These are phyloP conservation scores for Canavalia ensiformis DNA, from an alignment of 306 rosid species.

Conservation along the genomic window DNA sequence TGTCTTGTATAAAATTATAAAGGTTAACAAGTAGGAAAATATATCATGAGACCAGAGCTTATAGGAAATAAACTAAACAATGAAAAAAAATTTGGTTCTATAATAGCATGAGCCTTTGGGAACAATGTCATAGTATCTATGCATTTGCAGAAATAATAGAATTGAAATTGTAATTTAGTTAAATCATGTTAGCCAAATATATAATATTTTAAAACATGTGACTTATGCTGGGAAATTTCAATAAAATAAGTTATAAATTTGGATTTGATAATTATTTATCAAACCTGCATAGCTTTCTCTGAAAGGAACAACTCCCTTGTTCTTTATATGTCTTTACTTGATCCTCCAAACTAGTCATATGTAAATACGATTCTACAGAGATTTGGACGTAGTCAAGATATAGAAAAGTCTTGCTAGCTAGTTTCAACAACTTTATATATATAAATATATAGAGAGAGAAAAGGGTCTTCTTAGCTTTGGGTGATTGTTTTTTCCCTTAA, in stretches of 20 bases:
- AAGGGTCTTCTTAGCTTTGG: too few relatives aligned
- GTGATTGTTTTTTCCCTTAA: too few relatives aligned
- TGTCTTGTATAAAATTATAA: slow-evolving; percentile 65
- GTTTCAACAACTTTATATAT: too few relatives aligned
- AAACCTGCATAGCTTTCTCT: slow-evolving; percentile 97
- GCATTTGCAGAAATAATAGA: neutral
- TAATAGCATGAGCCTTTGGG: neutral
- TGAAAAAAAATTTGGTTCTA: neutral
- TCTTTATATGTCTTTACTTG: slow-evolving; percentile 40
- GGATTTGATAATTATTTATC: slow-evolving; percentile 2
- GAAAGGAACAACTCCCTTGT: slow-evolving; percentile 81
- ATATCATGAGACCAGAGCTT: neutral
- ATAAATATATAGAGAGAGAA: too few relatives aligned
- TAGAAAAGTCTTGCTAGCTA: too few relatives aligned
- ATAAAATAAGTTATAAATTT: neutral
- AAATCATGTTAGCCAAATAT: neutral
- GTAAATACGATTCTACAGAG: too few relatives aligned
- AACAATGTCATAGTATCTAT: neutral
- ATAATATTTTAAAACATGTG: slow-evolving; percentile 24
- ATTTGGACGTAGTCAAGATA: too few relatives aligned
- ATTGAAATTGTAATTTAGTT: neutral
- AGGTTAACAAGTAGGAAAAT: neutral
- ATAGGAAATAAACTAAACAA: neutral
- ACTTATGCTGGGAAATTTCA: neutral
- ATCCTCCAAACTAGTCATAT: too few relatives aligned